Evolutionary conservation across 2,329 filamentous ascomycete genomes (phyloP), one percentile per base, ranked within the genome.

Genomic region (Diaporthe sp.): DNA sequence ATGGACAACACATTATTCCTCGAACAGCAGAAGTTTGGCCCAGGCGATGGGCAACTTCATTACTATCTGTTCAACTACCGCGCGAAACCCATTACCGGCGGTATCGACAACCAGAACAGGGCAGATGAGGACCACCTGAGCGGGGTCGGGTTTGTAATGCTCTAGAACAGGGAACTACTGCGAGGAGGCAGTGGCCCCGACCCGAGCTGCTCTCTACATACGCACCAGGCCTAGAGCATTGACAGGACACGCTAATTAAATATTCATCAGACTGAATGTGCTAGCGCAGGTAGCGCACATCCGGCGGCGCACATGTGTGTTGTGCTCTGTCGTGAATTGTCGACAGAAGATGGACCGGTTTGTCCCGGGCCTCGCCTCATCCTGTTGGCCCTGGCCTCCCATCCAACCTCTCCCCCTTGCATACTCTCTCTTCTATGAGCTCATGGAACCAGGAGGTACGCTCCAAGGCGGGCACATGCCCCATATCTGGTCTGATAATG

Each of bases 1-100:
- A 93, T 98, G 84, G 96, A 99, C 84, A 99, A 99, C 83, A 93
- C 92, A 0, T 89, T 98, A 27, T 98, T 99, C 89, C 88, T 99
- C 8, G 93, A 96, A 81, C 90, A 98, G 78, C 94, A 98, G 81
- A 97, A 97, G 84, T 99, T 98, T 80, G 97, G 96, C 58, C 92
- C 94, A 7, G 97, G 97, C 42, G 97, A 99, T 82, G 97, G 97
- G 61, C 95, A 97, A 83, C 88, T 99, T 79, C 95, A 99, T 84
- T 99, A 96, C 85, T 99, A 99, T 84, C 88, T 99, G 42, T 99
- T 97, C 89, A 99, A 99, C 85, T 99, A 98, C 87, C 92, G 95
- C 73, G 94, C 95, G 17, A 92, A 94, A 75, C 92, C 92, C n/a
- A 93, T 99, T 79, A 86, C 91, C 0, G 96, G 97, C 65, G 97